Evolutionary conservation across 106 monocot species (phyloP).

Genomic region (Gastrodia elata): DNA sequence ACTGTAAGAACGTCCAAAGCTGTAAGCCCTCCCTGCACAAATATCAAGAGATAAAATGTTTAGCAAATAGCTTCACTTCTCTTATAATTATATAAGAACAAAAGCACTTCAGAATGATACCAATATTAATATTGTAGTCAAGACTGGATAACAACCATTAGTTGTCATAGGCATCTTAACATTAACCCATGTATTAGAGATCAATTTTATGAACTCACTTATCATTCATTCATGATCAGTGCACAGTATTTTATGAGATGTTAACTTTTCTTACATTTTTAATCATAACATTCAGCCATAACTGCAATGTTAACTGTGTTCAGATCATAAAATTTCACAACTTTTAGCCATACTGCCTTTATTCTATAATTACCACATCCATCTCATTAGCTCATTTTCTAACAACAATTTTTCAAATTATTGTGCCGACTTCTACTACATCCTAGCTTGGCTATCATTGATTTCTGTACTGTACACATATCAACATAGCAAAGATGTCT

Average conservation of each 20-base stretch:
- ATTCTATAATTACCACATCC: background rate
- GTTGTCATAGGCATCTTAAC: background rate
- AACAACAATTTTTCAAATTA: background rate
- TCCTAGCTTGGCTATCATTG: background rate
- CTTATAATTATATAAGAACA: background rate
- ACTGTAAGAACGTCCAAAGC: slow-evolving; percentile 11
- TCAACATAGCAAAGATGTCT: background rate
- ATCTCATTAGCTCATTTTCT: background rate
- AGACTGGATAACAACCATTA: background rate
- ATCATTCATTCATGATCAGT: background rate
- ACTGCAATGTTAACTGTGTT: too few relatives aligned
- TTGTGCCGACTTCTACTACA: background rate
- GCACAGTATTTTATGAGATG: background rate
- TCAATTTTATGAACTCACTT: background rate
- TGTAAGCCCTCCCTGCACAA: slow-evolving; percentile 11
- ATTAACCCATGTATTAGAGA: background rate
- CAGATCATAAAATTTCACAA: too few relatives aligned
- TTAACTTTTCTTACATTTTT: background rate
- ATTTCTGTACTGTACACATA: background rate
- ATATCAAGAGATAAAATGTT: background rate
- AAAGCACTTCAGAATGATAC: background rate
- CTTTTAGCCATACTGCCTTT: background rate
- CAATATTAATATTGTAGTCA: background rate
- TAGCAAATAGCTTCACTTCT: background rate
- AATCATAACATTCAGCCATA: background rate